Evolutionary conservation across 495 filamentous ascomycete species (phyloP).

Genomic region (Aspergillus haitiensis): DNA sequence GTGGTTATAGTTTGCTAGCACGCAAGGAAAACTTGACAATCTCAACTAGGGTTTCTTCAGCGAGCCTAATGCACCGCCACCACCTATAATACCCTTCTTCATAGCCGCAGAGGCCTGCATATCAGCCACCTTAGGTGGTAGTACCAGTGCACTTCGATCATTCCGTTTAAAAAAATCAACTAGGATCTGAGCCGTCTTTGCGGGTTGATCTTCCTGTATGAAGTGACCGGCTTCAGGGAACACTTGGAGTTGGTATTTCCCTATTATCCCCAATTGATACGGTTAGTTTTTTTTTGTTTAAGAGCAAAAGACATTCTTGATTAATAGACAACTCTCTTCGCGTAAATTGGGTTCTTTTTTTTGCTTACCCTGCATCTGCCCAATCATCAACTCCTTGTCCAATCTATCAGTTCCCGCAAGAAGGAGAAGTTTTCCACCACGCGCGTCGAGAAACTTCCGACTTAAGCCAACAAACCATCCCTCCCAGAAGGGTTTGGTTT

Average conservation of each 20-base stretch:
- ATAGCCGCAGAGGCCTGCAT: slow-evolving; percentile 50
- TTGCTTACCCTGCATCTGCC: slow-evolving; percentile 86
- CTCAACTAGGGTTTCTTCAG: slow-evolving; percentile 8
- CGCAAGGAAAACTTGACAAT: neutral
- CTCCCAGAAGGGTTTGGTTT: slow-evolving; percentile 90
- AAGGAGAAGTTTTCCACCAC: slow-evolving; percentile 85
- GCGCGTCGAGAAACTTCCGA: slow-evolving; percentile 78
- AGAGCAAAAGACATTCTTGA: neutral
- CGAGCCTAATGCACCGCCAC: slow-evolving; percentile 2
- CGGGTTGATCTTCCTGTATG: slow-evolving; percentile 90
- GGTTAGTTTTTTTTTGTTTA: neutral
- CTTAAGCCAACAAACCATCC: slow-evolving; percentile 90
- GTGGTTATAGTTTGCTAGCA: neutral
- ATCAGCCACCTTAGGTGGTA: slow-evolving; percentile 85
- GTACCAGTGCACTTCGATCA: slow-evolving; percentile 76
- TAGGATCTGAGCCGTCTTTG: slow-evolving; percentile 77
- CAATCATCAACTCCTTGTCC: slow-evolving; percentile 94
- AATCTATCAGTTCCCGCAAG: slow-evolving; percentile 92
- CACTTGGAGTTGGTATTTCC: slow-evolving; percentile 94
- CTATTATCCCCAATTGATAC: slow-evolving; percentile 36
- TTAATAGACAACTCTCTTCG: too few species aligned
- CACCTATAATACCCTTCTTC: slow-evolving; percentile 33
- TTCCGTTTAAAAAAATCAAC: slow-evolving; percentile 92
- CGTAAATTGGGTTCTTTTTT: too few species aligned
- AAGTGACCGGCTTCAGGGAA: slow-evolving; percentile 96